Conservation (phyloP, 2,329 filamentous ascomycete genomes). For the Phyllosticta ampelicida region DNA sequence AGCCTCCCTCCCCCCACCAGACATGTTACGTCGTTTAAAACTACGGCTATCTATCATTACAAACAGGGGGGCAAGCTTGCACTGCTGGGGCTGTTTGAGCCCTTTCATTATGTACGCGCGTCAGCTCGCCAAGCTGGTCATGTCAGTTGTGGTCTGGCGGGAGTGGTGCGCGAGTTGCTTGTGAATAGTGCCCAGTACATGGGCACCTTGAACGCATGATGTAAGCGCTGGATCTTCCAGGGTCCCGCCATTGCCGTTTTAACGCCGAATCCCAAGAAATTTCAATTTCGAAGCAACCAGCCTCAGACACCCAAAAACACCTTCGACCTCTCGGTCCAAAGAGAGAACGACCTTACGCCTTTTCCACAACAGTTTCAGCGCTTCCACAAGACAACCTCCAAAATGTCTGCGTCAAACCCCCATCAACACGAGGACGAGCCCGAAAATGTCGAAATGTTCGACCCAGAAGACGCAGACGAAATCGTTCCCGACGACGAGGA, state of each 20-base stretch:
- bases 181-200: neutral
- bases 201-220: neutral
- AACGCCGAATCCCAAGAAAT: conserved; percentile 4
- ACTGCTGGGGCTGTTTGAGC: no score
- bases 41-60: no score
- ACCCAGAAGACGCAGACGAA: conserved; percentile 67
- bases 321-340: neutral
- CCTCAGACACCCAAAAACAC: neutral
- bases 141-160: no score
- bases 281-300: conserved; percentile 10
- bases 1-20: no score
- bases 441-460: conserved; percentile 61
- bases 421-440: conserved; percentile 32
- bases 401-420: conserved; percentile 14
- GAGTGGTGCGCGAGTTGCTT: no score
- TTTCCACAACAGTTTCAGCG: neutral
- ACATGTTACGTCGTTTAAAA: no score
- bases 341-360: neutral
- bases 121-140: no score
- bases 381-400: neutral
- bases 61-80: no score
- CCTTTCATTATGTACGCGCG: no score
- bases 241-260: conserved; percentile 3
- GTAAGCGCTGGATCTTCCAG: conserved; percentile 7
- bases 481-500: conserved; percentile 56